These are phyloP conservation scores for Penicillium decumbens DNA, from an alignment of 2,329 filamentous ascomycete species.

Conservation along the genomic window DNA sequence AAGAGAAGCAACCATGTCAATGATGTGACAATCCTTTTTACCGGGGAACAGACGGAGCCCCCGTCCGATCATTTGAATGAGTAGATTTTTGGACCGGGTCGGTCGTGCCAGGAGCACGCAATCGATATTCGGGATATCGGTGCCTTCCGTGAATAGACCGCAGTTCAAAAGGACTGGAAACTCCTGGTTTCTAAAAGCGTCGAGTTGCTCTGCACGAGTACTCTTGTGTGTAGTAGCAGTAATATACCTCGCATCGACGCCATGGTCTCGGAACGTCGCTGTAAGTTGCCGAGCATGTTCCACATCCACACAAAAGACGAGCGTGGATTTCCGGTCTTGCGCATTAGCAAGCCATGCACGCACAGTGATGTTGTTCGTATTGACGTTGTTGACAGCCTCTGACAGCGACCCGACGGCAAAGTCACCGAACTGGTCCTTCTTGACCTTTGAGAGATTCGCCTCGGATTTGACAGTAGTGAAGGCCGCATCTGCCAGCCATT, in stretches of 20 bases:
- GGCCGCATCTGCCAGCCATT: slow-evolving; percentile 85
- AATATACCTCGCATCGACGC: slow-evolving; percentile 80
- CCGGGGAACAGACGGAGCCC: slow-evolving; percentile 77
- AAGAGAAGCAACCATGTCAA: slow-evolving; percentile 89
- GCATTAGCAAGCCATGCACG: slow-evolving; percentile 81
- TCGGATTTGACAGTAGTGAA: slow-evolving; percentile 88
- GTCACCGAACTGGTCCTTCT: slow-evolving; percentile 63
- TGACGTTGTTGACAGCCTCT: slow-evolving; percentile 71
- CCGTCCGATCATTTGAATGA: slow-evolving; percentile 96
- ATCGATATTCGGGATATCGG: slow-evolving; percentile 95
- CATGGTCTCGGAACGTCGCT: slow-evolving; percentile 67
- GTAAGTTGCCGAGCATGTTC: slow-evolving; percentile 74
- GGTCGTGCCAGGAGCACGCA: slow-evolving; percentile 84
- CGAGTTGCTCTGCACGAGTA: slow-evolving; percentile 65
- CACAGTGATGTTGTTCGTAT: slow-evolving; percentile 78
- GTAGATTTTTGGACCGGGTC: slow-evolving; percentile 84
- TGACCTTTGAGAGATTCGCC: slow-evolving; percentile 71
- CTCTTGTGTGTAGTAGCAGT: slow-evolving; percentile 70
- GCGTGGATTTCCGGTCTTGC: slow-evolving; percentile 67
- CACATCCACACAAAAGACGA: slow-evolving; percentile 92
- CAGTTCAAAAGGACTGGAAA: slow-evolving; percentile 92
- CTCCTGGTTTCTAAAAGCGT: slow-evolving; percentile 68
- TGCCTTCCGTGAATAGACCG: slow-evolving; percentile 94
- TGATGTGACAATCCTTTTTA: slow-evolving; percentile 87
- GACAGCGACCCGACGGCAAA: slow-evolving; percentile 77